These are phyloP conservation scores for Larix kaempferi DNA, from an alignment of 75 land plant species.

Conservation along the genomic window DNA sequence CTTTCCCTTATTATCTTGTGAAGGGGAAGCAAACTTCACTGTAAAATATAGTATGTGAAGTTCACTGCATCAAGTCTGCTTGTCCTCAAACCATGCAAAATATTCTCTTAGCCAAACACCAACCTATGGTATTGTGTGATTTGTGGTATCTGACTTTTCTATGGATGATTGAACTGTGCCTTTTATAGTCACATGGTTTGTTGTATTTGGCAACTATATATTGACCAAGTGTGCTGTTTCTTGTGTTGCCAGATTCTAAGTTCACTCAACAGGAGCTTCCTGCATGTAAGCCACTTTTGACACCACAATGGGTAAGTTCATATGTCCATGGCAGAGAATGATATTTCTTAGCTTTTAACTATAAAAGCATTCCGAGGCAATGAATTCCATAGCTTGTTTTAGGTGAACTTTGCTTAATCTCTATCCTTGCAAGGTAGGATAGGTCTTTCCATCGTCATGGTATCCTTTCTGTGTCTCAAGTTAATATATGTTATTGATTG, in stretches of 20 bases:
- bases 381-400: background rate
- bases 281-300: constrained; percentile 90
- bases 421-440: background rate
- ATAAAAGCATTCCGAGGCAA: too few relatives aligned
- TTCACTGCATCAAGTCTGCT: too few relatives aligned
- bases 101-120: background rate
- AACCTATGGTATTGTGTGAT: background rate
- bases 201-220: background rate
- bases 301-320: constrained; percentile 75
- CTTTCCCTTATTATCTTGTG: background rate
- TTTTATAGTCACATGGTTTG: background rate
- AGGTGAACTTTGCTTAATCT: background rate
- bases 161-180: background rate
- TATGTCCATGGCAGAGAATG: background rate
- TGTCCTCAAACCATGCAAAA: too few relatives aligned
- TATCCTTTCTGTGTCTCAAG: background rate
- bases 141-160: background rate
- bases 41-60: too few relatives aligned
- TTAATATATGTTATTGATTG: too few relatives aligned
- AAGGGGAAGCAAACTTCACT: background rate
- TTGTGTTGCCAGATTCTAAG: constrained; percentile 51
- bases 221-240: background rate
- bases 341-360: background rate
- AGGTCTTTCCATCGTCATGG: background rate
- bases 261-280: constrained; percentile 94